Evolutionary conservation across 768 basidiomycete genomes (phyloP).

Genomic region (Leucocoprinus sp.): DNA sequence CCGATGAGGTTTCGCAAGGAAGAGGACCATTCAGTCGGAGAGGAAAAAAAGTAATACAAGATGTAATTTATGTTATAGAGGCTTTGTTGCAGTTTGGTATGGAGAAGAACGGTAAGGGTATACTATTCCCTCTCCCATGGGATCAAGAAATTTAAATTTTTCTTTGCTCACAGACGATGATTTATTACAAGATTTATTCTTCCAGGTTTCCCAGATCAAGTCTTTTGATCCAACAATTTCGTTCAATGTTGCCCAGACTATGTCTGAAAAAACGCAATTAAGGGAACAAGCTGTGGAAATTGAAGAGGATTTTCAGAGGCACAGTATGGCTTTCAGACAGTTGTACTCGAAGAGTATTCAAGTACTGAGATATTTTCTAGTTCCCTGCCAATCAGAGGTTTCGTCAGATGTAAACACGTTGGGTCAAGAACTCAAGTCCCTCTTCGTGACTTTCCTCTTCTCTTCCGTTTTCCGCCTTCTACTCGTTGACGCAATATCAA

Average conservation of each 20-base stretch:
- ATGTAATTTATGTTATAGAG: constrained; percentile 23
- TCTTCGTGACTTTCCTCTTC: constrained; percentile 22
- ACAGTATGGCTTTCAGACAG: too few relatives aligned
- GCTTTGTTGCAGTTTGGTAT: constrained; percentile 25
- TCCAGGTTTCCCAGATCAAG: too few relatives aligned
- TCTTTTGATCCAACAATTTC: too few relatives aligned
- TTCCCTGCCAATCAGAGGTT: constrained; percentile 19
- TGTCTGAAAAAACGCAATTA: too few relatives aligned
- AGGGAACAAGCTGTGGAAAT: too few relatives aligned
- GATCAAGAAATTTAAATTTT: too few relatives aligned
- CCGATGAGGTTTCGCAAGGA: constrained; percentile 8
- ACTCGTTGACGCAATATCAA: constrained; percentile 23
- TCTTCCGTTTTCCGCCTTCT: constrained; percentile 29
- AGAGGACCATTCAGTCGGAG: constrained; percentile 22
- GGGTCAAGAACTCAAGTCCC: constrained; percentile 20
- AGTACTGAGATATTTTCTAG: too few relatives aligned
- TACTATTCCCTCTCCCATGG: background rate
- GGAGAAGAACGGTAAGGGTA: constrained; percentile 30
- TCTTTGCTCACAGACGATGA: constrained; percentile 23
- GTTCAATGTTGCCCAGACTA: too few relatives aligned
- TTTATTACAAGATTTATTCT: constrained; percentile 27
- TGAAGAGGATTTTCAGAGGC: too few relatives aligned
- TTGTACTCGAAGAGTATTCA: too few relatives aligned
- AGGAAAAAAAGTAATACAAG: constrained; percentile 21
- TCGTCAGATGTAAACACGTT: constrained; percentile 22